Evolutionary conservation across 2,329 filamentous ascomycete species (phyloP).

Genomic region (Sclerotinia nivalis): DNA sequence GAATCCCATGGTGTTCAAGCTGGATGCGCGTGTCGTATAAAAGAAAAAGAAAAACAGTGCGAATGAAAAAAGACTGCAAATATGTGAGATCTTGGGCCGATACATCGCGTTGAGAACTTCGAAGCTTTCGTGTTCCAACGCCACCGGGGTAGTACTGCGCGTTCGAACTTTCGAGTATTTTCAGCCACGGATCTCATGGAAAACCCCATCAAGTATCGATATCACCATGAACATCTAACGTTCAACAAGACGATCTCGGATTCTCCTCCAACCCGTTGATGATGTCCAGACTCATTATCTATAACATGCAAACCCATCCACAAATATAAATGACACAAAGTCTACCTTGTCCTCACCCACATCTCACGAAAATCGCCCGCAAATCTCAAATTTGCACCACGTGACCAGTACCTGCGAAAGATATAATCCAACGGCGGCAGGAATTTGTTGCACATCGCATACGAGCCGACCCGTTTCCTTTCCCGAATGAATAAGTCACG

Average conservation of each 20-base stretch:
- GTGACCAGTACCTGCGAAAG: background rate
- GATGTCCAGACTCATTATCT: background rate
- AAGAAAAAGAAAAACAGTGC: background rate
- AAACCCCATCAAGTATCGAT: background rate
- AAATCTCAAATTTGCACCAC: background rate
- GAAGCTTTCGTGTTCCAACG: background rate
- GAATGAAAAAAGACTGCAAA: background rate
- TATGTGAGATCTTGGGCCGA: background rate
- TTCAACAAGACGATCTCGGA: background rate
- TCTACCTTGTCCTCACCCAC: background rate
- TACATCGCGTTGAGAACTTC: background rate
- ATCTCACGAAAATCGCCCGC: background rate
- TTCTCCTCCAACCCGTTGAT: no score
- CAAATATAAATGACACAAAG: background rate
- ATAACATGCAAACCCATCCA: background rate
- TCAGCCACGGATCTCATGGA: background rate
- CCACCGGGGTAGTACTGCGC: background rate
- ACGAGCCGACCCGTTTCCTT: constrained; percentile 14
- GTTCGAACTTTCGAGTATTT: background rate
- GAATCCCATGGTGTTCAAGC: background rate
- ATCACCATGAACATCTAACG: background rate
- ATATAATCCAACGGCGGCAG: background rate
- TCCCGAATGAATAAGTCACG: background rate
- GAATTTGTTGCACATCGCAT: constrained; percentile 16
- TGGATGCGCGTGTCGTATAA: background rate